phyloP scores from a whole-genome alignment of 2,329 filamentous ascomycete species.

The Pseudocercospora eumusae region DNA sequence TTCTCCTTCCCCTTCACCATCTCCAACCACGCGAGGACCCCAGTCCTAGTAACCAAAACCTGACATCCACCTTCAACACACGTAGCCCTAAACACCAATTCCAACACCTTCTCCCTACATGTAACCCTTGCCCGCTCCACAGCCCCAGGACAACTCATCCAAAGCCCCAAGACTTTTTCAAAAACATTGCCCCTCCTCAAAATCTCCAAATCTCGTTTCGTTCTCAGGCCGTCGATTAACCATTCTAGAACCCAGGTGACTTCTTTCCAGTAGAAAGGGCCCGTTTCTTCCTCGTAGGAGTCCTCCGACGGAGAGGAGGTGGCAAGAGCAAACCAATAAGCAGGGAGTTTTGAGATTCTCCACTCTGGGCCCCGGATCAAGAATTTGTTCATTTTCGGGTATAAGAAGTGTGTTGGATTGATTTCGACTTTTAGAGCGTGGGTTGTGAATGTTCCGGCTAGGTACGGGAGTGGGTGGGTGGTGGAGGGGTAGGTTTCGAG shows the following conservation, averaged over 20 bases:
- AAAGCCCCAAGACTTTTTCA: constrained; percentile 69
- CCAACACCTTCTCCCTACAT: constrained; percentile 65
- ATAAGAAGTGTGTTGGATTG: constrained; percentile 78
- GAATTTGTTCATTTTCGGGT: constrained; percentile 82
- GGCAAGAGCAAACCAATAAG: constrained; percentile 67
- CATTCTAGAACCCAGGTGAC: constrained; percentile 73
- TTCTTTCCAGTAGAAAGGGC: constrained; percentile 71
- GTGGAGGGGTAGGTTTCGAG: constrained; percentile 65
- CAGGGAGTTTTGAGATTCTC: constrained; percentile 60
- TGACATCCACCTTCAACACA: constrained; percentile 71
- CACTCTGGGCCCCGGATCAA: constrained; percentile 76
- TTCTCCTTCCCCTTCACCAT: constrained; percentile 49
- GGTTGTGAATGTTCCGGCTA: constrained; percentile 73
- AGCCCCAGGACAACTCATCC: constrained; percentile 64
- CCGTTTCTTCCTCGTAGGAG: constrained; percentile 59
- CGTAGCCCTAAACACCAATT: constrained; percentile 65
- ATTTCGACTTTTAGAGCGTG: constrained; percentile 69
- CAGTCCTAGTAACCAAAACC: constrained; percentile 76
- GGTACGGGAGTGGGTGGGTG: constrained; percentile 59
- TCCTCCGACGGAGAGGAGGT: constrained; percentile 59
- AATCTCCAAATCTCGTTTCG: constrained; percentile 59
- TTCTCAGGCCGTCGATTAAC: constrained; percentile 67
- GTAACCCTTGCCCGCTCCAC: constrained; percentile 56
- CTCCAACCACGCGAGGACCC: constrained; percentile 73
- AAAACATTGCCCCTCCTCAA: constrained; percentile 66